Conservation (phyloP, 2,329 filamentous ascomycete genomes). For the Fusarium nodosum region DNA sequence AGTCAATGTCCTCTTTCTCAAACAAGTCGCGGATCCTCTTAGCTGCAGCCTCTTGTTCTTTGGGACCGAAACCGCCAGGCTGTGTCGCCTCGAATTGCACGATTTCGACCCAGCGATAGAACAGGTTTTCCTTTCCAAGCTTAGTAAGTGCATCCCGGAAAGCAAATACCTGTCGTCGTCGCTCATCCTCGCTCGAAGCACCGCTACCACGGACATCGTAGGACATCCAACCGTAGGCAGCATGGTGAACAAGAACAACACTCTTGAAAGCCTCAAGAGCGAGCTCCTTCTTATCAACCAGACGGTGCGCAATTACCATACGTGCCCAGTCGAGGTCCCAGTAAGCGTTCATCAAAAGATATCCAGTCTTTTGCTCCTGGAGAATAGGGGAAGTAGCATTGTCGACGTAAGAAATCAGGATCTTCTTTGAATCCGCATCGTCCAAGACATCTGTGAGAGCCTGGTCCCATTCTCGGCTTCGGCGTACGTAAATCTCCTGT, state of each 20-base stretch:
- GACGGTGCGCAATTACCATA: conserved; percentile 79
- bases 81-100: conserved; percentile 87
- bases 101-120: conserved; percentile 93
- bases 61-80: conserved; percentile 81
- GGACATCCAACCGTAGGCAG: conserved; percentile 75
- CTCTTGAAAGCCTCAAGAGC: conserved; percentile 77
- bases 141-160: conserved; percentile 82
- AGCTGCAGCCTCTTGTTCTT: conserved; percentile 79
- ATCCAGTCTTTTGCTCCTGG: conserved; percentile 84
- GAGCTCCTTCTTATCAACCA: conserved; percentile 74
- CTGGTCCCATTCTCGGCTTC: conserved; percentile 79
- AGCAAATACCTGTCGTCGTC: conserved; percentile 79
- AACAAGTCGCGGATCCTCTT: conserved; percentile 83
- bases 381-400: conserved; percentile 77
- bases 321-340: conserved; percentile 90
- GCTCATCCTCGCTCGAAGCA: conserved; percentile 70
- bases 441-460: conserved; percentile 68
- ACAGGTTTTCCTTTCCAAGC: conserved; percentile 88
- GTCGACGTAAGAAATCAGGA: conserved; percentile 73
- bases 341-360: conserved; percentile 84
- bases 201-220: conserved; percentile 71
- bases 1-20: conserved; percentile 80
- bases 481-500: conserved; percentile 84
- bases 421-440: conserved; percentile 65
- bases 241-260: conserved; percentile 76